Evolutionary conservation across 2,329 filamentous ascomycete genomes (phyloP), one percentile per base, ranked within the genome.

Genomic region (Magnaporthales sp.): DNA sequence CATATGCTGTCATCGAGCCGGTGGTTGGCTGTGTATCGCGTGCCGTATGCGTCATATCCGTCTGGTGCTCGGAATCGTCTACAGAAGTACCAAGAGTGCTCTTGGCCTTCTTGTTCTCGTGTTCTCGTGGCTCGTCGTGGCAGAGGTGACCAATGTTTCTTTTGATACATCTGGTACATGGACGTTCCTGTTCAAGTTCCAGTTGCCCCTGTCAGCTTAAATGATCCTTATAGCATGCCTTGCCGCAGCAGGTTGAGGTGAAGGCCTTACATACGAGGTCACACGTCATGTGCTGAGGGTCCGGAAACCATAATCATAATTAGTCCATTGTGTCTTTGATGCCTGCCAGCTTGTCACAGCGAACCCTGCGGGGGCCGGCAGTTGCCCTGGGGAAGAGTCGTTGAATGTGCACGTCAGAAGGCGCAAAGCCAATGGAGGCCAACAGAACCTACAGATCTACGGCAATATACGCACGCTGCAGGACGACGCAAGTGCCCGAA

Each of bases 61-160:
- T 73, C 72, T 82, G 80, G 70, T 79, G 77, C 66, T 86, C 84
- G 70, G 87, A 84, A 75, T 90, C 88, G 72, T 90, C 88, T 67
- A 83, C 82, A 60, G 86, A 82, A 68, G 83, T 79, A 69, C 81
- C 84, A 70, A 82, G 80, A 71, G 86, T 82, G 75, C 81, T 85
- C 80, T 94, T 97, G 72, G 85, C 80, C 79, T 93, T 94, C 80
- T 95, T 96, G 68, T 89, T 78, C 69, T 89, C 86, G 71, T 88
- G 83, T 75, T 99, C 94, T 78, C 94, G 89, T 72, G 93, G 94
- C 80, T 98, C 95, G 79, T 99, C 95, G 81, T 97, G 95, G 79
- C 95, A 99, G 71, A 99, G 85, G 79, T 99, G 95, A 74, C 94
- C 95, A 78, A 99, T 99, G 80, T 97, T 97, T 75, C 95, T 90